Base-by-base conservation (phyloP, 192 early-diverging fungal species). In the Rhizoclosmatium sp. region DNA sequence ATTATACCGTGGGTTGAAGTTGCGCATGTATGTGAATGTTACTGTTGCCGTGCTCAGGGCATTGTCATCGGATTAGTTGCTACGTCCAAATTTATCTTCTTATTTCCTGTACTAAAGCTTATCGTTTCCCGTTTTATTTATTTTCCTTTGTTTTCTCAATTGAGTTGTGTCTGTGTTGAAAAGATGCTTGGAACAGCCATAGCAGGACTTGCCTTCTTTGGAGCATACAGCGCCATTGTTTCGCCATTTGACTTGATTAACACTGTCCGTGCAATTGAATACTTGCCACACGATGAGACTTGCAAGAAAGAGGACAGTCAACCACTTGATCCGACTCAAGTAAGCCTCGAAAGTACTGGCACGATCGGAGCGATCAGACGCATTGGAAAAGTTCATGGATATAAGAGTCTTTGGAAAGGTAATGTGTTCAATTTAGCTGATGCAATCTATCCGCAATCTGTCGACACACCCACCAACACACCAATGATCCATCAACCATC, bases 1-100 rank as follows among this genome's bases (percentile, higher is more conserved):
- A 62, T 56, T 88, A 65, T 88, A 85, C 72, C 76, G 80, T 48
- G 87, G 87, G 19, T 84, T 87, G 42, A 71, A 69, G 67, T 23
- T 85, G 47, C 75, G 85, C 44, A 31, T 88, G 19, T 67, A 80
- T 19, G 68, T 79, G 12, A 80, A 65, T 48, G 47, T 59, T 14
- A 60, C 77, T 2, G 59, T 78, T 9, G 46, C 68, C 2, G 16
- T 78, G 23, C 40, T 78, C 7, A 48, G 69, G 4, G 59, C 58
- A 45, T 46, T 78, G 3, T 78, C 77, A 23, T 49, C 69, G 9
- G 67, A 41, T 31, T 31, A 31, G 31, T 31, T 31, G 31, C 40
- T 40, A 64, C 61, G 61, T 47, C 7, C 47, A 40, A 47, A 47
- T 16, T 56, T 56, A 56, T 56, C 19, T 56, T 56, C 54, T 14